phyloP scores from a whole-genome alignment of 768 basidiomycete genomes.

The Dioszegia hungarica region DNA sequence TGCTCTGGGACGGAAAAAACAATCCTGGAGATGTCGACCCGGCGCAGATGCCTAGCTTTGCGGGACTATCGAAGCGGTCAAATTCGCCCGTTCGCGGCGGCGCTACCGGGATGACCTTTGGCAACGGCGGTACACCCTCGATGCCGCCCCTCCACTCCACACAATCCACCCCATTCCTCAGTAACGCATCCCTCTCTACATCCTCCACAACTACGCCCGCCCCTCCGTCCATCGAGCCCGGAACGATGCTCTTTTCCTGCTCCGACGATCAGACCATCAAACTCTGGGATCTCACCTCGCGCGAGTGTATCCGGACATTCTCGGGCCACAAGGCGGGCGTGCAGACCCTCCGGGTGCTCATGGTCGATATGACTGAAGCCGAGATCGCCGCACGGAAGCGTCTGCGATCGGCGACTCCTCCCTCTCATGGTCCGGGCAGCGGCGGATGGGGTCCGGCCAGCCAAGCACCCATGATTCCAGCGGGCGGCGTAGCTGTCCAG shows the following conservation, averaged over 20 bases:
- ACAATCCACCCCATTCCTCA: conserved; percentile 6
- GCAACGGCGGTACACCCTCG: no score
- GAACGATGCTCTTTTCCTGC: conserved; percentile 95
- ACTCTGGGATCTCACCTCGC: conserved; percentile 81
- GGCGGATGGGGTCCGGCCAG: conserved; percentile 8
- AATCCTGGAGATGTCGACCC: conserved; percentile 47
- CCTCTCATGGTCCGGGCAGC: not conserved
- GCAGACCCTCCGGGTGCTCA: conserved; percentile 77
- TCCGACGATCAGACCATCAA: conserved; percentile 91
- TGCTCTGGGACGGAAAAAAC: conserved; percentile 71
- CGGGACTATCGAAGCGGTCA: conserved; percentile 6
- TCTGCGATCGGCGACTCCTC: conserved; percentile 14
- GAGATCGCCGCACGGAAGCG: conserved; percentile 16
- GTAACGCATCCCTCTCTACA: not conserved
- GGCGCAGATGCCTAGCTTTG: conserved; percentile 25
- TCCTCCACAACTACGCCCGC: not conserved
- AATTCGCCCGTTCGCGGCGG: conserved; percentile 1
- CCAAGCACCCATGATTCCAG: conserved; percentile 4
- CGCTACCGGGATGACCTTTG: not conserved
- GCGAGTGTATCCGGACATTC: conserved; percentile 77
- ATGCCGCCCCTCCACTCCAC: not conserved
- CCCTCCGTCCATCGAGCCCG: conserved; percentile 51
- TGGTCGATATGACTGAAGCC: conserved; percentile 53
- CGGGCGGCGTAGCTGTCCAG: not conserved
- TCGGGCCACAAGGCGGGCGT: conserved; percentile 90